Evolutionary conservation across 805 yeast species (phyloP).

Genomic region (Blastobotrys americana): DNA sequence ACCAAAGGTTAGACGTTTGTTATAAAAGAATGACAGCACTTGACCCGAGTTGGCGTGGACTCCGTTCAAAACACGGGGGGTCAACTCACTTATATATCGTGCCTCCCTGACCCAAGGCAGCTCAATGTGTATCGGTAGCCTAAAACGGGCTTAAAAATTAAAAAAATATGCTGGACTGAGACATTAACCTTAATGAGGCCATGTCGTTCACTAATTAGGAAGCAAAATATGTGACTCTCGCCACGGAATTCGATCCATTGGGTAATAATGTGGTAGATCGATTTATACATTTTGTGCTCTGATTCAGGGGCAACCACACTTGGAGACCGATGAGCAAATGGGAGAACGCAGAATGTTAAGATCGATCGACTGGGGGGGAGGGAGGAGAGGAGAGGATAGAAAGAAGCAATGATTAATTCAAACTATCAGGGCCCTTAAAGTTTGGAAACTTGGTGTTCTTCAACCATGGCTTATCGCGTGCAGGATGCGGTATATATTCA

Average conservation of each 20-base stretch:
- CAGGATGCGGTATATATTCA: too few species aligned
- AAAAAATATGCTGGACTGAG: background rate
- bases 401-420: too few species aligned
- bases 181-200: background rate
- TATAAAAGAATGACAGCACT: background rate
- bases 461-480: too few species aligned
- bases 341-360: background rate
- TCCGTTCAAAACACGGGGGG: background rate
- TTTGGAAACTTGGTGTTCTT: too few species aligned
- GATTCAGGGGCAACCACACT: background rate
- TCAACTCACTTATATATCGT: too few species aligned
- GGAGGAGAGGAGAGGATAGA: too few species aligned
- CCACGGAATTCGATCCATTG: background rate
- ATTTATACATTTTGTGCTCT: background rate
- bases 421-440: too few species aligned
- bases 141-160: background rate
- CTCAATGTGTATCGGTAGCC: background rate
- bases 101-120: too few species aligned
- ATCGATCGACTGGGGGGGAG: background rate
- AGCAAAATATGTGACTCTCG: background rate
- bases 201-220: background rate
- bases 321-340: background rate
- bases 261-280: background rate
- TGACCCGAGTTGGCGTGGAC: background rate
- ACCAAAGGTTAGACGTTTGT: background rate